Percentiles rank a stretch among this genome's conserved stretches.
phyloP scores from a whole-genome alignment of 2,329 filamentous ascomycete species.

The Trichoderma koningiopsis region DNA sequence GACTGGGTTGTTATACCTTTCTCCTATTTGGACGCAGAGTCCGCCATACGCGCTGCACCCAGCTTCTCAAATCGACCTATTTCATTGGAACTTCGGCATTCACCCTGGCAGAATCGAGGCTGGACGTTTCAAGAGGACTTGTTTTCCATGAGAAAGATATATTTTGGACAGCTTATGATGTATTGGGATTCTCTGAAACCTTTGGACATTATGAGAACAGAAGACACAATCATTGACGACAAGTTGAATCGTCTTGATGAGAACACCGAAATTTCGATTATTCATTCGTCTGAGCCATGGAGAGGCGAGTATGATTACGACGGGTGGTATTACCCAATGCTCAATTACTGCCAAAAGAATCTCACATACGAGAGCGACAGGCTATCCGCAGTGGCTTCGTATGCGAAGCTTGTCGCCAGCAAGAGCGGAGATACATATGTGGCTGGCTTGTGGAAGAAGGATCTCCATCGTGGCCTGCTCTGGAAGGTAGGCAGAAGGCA shows the following conservation, averaged over 20 bases:
- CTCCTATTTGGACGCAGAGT: neutral
- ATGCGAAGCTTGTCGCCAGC: slow-evolving; percentile 5
- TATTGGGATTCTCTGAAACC: slow-evolving; percentile 12
- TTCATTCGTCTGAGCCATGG: slow-evolving; percentile 8
- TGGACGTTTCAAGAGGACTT: slow-evolving; percentile 13
- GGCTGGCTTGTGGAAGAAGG: neutral
- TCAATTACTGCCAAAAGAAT: neutral
- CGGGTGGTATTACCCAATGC: slow-evolving; percentile 2
- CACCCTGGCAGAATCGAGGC: neutral
- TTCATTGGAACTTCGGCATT: neutral
- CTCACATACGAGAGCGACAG: slow-evolving; percentile 2
- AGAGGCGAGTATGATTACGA: neutral
- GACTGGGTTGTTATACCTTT: neutral
- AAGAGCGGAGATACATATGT: slow-evolving; percentile 6
- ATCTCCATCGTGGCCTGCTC: slow-evolving; percentile 2
- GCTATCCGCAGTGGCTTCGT: neutral
- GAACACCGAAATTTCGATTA: neutral
- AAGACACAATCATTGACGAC: neutral
- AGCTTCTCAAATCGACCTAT: neutral
- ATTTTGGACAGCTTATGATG: slow-evolving; percentile 15
- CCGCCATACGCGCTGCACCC: neutral
- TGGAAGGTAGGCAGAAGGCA: neutral
- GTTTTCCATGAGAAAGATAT: slow-evolving; percentile 5
- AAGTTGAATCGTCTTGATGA: neutral
- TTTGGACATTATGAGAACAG: slow-evolving; percentile 9